These are phyloP conservation scores for Entonaema liquescens DNA, from an alignment of 495 filamentous ascomycete genomes.

Conservation along the genomic window DNA sequence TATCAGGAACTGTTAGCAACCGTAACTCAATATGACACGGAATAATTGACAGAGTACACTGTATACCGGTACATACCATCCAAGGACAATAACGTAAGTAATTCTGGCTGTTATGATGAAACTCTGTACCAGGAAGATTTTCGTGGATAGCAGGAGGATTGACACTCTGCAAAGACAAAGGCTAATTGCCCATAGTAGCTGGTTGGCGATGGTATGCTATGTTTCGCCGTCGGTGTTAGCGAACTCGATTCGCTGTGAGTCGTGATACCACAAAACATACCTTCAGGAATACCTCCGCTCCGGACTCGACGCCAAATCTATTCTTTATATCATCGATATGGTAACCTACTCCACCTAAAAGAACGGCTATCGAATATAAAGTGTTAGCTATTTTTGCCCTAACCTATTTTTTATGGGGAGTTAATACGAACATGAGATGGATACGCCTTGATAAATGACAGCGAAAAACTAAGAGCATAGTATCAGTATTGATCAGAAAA, in stretches of 20 bases:
- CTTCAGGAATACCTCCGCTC: slow-evolving; percentile 24
- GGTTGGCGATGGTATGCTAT: slow-evolving; percentile 30
- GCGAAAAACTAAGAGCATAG: slow-evolving; percentile 19
- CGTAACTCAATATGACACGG: neutral
- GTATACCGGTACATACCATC: slow-evolving; percentile 28
- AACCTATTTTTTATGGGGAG: neutral
- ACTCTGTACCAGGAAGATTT: slow-evolving; percentile 38
- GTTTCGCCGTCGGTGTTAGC: slow-evolving; percentile 6
- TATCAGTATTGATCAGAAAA: slow-evolving; percentile 4
- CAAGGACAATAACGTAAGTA: slow-evolving; percentile 36
- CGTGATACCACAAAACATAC: slow-evolving; percentile 4
- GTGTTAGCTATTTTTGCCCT: slow-evolving; percentile 7
- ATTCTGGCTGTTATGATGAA: slow-evolving; percentile 37
- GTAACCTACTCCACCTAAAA: slow-evolving; percentile 33
- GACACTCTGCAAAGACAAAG: slow-evolving; percentile 45
- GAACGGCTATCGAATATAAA: slow-evolving; percentile 27
- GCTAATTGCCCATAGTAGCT: slow-evolving; percentile 40
- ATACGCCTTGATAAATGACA: slow-evolving; percentile 33
- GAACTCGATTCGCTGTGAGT: neutral
- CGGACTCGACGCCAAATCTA: slow-evolving; percentile 31
- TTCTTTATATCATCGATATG: slow-evolving; percentile 32
- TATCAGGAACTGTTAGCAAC: neutral
- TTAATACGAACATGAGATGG: slow-evolving; percentile 37
- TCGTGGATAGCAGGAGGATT: slow-evolving; percentile 38
- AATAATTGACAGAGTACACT: neutral